Evolutionary conservation across 2,329 filamentous ascomycete species (phyloP).

Genomic region (Magnaporthiopsis incrustans): DNA sequence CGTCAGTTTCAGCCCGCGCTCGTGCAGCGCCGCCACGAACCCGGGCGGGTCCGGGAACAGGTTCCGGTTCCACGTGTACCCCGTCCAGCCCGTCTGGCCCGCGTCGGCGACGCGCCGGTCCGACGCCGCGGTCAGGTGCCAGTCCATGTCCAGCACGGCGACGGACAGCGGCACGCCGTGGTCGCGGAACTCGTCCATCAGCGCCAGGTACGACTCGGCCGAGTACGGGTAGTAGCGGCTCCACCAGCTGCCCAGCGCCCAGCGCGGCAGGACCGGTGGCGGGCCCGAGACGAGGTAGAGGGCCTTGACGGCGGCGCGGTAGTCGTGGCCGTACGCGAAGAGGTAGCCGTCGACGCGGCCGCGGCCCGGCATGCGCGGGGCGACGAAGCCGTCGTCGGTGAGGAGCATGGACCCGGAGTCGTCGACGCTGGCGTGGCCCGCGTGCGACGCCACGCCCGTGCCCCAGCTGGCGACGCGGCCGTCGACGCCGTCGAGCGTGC

Average conservation of each 20-base stretch:
- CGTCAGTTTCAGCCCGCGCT: constrained; percentile 43
- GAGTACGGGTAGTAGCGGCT: constrained; percentile 52
- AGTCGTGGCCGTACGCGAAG: constrained; percentile 51
- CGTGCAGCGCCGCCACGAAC: constrained; percentile 44
- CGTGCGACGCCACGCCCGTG: constrained; percentile 40
- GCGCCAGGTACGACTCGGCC: constrained; percentile 43
- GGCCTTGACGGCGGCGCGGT: constrained; percentile 41
- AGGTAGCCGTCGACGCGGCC: constrained; percentile 48
- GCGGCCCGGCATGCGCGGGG: constrained; percentile 31
- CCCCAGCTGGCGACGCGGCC: constrained; percentile 38
- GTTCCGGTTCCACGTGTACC: constrained; percentile 52
- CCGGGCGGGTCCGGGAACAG: constrained; percentile 47
- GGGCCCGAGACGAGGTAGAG: constrained; percentile 48
- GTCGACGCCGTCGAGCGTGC: constrained; percentile 46
- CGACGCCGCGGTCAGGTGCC: constrained; percentile 39
- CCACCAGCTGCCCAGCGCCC: constrained; percentile 40
- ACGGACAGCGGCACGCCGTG: constrained; percentile 48
- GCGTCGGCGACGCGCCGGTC: constrained; percentile 26
- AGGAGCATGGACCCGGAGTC: constrained; percentile 51
- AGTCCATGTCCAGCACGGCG: constrained; percentile 59
- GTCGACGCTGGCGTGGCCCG: constrained; percentile 44
- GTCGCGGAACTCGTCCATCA: constrained; percentile 47
- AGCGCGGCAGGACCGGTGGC: constrained; percentile 48
- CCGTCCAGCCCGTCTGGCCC: constrained; percentile 44
- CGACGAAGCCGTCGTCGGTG: constrained; percentile 42